Evolutionary conservation across 2,329 filamentous ascomycete genomes (phyloP), one percentile per base, ranked within the genome.

Genomic region (Harringtonia aguacate): DNA sequence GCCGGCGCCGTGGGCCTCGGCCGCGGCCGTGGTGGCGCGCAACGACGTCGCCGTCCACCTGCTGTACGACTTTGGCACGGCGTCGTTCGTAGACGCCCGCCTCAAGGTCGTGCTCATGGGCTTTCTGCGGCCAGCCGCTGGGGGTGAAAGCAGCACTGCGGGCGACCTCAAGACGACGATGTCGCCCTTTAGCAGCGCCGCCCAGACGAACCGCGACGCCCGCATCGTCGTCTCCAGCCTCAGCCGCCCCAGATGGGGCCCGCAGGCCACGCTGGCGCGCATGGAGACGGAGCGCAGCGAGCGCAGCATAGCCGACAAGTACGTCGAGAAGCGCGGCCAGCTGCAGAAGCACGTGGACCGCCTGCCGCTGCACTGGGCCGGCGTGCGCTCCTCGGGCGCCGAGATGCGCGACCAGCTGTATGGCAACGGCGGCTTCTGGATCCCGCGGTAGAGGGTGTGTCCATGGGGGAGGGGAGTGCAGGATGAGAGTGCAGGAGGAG

Each of bases 71-170:
- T 72, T 74, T 41, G 64, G 65, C 3, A 61, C 56, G 0, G 53
- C 50, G 0, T 52, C 57, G 0, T 70, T 78, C 39, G 57, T 68
- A 34, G 61, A 63, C 6, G 52, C 61, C 0, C 65, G 61, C 36
- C 44, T 84, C 3, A 67, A 73, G 24, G 55, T 82, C 6, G 57
- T 78, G 2, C 55, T 82, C 4, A 76, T 84, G 73, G 79, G 75
- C 0, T 79, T 73, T 30, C 55, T 84, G 2, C 72, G 72, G 24
- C 60, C 65, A 0, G 54, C 48, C 52, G 44, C 46, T 41, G 4
- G 46, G 46, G 14, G 43, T 46, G 3, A 36, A 50, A 6, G 36
- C 7, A 14, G n/a, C 3, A 17, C n/a, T n/a, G 22, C 17, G 38
- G 21, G 21, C 28, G 27, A 7, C 34, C 60, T 4, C 22, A 15